phyloP scores from a whole-genome alignment of 306 rosid species.

The Castanea mollissima region DNA sequence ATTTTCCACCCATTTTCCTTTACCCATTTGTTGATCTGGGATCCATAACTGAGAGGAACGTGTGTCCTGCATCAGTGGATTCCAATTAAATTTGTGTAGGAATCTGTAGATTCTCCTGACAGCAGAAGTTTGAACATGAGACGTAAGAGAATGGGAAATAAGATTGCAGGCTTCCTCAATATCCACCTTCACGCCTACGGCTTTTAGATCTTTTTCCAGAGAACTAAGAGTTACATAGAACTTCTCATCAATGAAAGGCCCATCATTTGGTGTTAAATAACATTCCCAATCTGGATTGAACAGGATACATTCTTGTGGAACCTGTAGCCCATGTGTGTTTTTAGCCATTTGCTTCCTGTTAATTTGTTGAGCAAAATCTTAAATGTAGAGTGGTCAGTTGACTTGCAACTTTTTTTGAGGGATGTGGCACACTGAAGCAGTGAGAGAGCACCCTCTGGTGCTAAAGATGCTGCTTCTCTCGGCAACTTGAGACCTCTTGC shows the following conservation, averaged over 20 bases:
- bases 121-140: background rate
- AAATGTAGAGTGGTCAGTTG: background rate
- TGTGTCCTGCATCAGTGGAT: background rate
- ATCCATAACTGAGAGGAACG: constrained; percentile 18
- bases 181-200: constrained; percentile 23
- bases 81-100: constrained; percentile 10
- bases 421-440: constrained; percentile 12
- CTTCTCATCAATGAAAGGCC: constrained; percentile 9
- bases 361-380: background rate
- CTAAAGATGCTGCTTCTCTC: background rate
- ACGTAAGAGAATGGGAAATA: background rate
- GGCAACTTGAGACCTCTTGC: constrained; percentile 13
- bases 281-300: constrained; percentile 23
- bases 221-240: background rate
- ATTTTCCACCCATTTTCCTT: constrained; percentile 20
- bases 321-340: too few relatives aligned
- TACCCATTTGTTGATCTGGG: background rate
- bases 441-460: constrained; percentile 15
- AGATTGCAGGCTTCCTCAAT: constrained; percentile 16
- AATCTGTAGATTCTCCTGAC: constrained; percentile 14
- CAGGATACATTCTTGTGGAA: constrained; percentile 9
- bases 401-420: background rate
- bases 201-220: background rate
- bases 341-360: background rate
- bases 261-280: constrained; percentile 15